phyloP scores from a whole-genome alignment of 1,284 basidiomycete genomes.

The Ustilago loliicola region DNA sequence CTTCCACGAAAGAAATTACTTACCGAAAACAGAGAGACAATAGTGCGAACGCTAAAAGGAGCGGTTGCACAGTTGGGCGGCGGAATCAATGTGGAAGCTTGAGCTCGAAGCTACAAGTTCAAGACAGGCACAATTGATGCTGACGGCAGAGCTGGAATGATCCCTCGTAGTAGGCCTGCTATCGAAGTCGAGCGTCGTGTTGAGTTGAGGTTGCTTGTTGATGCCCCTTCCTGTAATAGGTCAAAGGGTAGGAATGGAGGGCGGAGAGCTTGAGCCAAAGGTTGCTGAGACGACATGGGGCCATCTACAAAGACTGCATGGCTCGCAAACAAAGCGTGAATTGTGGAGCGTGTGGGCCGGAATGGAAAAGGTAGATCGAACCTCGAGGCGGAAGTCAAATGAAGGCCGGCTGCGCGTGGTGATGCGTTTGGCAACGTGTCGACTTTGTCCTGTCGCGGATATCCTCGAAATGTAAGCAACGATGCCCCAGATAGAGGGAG shows the following conservation, averaged over 20 bases:
- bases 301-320: slow-evolving; percentile 11
- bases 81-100: background rate
- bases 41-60: background rate
- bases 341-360: slow-evolving; percentile 10
- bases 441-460: background rate
- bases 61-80: background rate
- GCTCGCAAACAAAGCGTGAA: slow-evolving; percentile 1
- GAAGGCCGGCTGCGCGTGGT: slow-evolving; percentile 14
- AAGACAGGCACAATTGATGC: background rate
- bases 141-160: background rate
- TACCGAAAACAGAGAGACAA: background rate
- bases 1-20: background rate
- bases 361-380: slow-evolving; percentile 9
- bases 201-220: background rate
- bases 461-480: background rate
- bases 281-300: slow-evolving; percentile 10
- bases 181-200: background rate
- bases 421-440: background rate
- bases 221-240: background rate
- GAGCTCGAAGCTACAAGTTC: background rate
- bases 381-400: slow-evolving; percentile 22
- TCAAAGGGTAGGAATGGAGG: background rate
- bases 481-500: no score
- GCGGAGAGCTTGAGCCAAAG: slow-evolving; percentile 19
- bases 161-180: background rate